Evolutionary conservation across 1,284 basidiomycete genomes (phyloP).

Genomic region (Meripilus lineatus): DNA sequence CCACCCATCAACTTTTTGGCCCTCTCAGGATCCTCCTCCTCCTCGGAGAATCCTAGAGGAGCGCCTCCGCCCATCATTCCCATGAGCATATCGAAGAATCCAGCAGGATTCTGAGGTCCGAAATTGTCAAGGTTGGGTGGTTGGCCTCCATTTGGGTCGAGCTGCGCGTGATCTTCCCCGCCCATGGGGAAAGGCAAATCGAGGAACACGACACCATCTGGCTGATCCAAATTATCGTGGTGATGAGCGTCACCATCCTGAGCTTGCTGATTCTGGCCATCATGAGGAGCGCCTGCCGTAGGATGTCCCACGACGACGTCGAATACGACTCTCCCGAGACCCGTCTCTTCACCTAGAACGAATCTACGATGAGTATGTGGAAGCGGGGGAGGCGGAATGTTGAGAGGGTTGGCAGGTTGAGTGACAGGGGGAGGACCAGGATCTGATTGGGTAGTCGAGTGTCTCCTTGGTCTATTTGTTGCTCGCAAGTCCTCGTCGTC

Average conservation of each 20-base stretch:
- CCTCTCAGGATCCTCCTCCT: constrained; percentile 58
- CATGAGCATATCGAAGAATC: constrained; percentile 13
- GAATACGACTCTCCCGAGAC: constrained; percentile 8
- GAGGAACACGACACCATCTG: neutral
- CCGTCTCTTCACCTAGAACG: neutral
- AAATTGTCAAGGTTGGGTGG: neutral
- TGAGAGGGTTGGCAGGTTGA: constrained; percentile 6
- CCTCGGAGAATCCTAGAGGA: constrained; percentile 19
- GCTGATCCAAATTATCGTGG: neutral
- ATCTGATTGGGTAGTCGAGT: constrained; percentile 14
- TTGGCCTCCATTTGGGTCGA: neutral
- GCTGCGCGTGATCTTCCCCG: neutral
- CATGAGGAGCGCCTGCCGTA: neutral
- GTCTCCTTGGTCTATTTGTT: constrained; percentile 25
- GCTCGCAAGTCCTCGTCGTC: constrained; percentile 24
- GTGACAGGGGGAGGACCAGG: constrained; percentile 2
- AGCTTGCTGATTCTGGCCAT: neutral
- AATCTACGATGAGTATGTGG: constrained; percentile 12
- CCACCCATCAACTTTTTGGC: constrained; percentile 58
- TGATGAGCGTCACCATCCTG: no score
- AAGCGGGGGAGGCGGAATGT: constrained; percentile 3
- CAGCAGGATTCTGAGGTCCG: constrained; percentile 1
- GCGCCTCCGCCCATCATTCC: constrained; percentile 21
- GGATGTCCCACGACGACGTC: constrained; percentile 17
- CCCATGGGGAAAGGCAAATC: neutral